Percentiles rank a stretch among this genome's conserved stretches.
phyloP scores from a whole-genome alignment of 495 filamentous ascomycete genomes.

The Penicillium diatomitis region DNA sequence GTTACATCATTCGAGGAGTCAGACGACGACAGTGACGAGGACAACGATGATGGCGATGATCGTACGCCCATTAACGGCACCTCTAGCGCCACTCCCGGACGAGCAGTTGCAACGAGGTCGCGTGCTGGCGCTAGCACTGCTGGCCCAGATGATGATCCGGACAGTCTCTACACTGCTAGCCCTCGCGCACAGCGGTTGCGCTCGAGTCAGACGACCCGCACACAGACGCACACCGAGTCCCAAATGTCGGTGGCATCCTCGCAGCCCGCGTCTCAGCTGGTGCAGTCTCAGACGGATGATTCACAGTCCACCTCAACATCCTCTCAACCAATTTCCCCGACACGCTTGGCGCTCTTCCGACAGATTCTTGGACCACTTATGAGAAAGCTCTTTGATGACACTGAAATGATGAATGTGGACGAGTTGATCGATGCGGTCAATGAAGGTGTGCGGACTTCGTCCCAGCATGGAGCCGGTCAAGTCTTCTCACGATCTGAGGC shows the following conservation, averaged over 20 bases:
- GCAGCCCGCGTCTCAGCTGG: slow-evolving; percentile 55
- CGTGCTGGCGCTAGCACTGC: slow-evolving; percentile 33
- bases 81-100: slow-evolving; percentile 28
- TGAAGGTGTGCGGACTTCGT: slow-evolving; percentile 41
- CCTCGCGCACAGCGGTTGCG: slow-evolving; percentile 43
- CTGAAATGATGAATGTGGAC: slow-evolving; percentile 68
- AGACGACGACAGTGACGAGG: slow-evolving; percentile 35
- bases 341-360: slow-evolving; percentile 65
- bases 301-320: slow-evolving; percentile 36
- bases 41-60: slow-evolving; percentile 30
- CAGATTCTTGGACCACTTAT: slow-evolving; percentile 71
- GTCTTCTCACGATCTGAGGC: slow-evolving; percentile 67
- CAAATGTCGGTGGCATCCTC: slow-evolving; percentile 62
- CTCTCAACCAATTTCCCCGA: slow-evolving; percentile 44
- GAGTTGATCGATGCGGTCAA: slow-evolving; percentile 76
- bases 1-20: slow-evolving; percentile 40
- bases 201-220: slow-evolving; percentile 30
- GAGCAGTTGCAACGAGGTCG: slow-evolving; percentile 27
- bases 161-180: slow-evolving; percentile 49
- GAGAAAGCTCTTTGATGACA: slow-evolving; percentile 61
- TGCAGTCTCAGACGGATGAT: slow-evolving; percentile 47
- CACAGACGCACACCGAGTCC: slow-evolving; percentile 38
- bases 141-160: slow-evolving; percentile 23
- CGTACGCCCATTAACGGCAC: slow-evolving; percentile 21
- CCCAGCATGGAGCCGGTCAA: slow-evolving; percentile 28